phyloP scores from a whole-genome alignment of 345 rosid genomes.

The Syzygium aromaticum region DNA sequence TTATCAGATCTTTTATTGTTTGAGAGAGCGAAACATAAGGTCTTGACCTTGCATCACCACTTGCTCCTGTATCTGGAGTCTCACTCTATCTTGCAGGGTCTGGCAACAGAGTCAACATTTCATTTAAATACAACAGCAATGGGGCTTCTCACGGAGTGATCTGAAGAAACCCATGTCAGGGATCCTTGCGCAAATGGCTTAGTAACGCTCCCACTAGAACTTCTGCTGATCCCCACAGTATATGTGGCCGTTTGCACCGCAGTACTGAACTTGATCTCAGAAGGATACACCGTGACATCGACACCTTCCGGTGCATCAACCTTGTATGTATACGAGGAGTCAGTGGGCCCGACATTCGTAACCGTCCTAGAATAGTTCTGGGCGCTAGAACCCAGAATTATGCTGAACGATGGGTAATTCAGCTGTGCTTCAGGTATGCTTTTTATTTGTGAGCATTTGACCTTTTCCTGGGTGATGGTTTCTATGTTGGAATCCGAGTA shows the following conservation, averaged over 20 bases:
- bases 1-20: neutral
- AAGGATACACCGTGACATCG: slow-evolving; percentile 8
- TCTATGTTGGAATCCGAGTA: slow-evolving; percentile 1
- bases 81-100: neutral
- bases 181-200: slow-evolving; percentile 7
- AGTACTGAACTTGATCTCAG: neutral
- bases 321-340: neutral
- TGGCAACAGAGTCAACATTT: neutral
- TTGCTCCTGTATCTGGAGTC: neutral
- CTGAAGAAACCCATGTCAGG: slow-evolving; percentile 3
- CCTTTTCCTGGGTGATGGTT: neutral
- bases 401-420: slow-evolving; percentile 19
- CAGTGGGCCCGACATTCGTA: slow-evolving; percentile 7
- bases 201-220: neutral
- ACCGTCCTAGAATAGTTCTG: slow-evolving; percentile 10
- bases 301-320: slow-evolving; percentile 8
- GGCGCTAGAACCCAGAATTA: neutral
- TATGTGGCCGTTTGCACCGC: slow-evolving; percentile 2
- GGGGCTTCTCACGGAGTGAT: slow-evolving; percentile 12
- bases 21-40: neutral
- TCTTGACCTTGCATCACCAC: neutral
- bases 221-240: slow-evolving; percentile 10
- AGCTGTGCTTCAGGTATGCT: slow-evolving; percentile 13
- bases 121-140: slow-evolving; percentile 2
- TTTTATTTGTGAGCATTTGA: neutral